These are phyloP conservation scores for Alnus rubra DNA, from an alignment of 306 rosid species.

Conservation along the genomic window DNA sequence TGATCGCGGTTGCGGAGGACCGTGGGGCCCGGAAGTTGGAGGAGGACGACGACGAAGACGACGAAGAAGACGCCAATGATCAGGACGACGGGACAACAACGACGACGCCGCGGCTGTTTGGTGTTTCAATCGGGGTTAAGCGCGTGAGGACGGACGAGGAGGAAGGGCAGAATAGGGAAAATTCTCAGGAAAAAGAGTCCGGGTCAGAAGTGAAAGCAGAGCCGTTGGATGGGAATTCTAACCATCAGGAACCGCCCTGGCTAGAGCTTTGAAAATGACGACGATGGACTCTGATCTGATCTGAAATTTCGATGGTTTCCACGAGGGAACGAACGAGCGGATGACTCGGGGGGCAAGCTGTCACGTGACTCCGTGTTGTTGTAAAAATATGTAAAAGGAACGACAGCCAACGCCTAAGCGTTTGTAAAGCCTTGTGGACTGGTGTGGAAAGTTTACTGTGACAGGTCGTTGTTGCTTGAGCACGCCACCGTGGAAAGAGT, in stretches of 20 bases:
- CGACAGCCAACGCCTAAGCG: too few species aligned
- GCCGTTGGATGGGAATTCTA: constrained; percentile 59
- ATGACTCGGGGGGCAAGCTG: too few species aligned
- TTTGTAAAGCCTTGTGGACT: too few species aligned
- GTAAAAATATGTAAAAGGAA: too few species aligned
- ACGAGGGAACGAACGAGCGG: too few species aligned
- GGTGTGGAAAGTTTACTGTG: too few species aligned
- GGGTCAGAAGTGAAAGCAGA: constrained; percentile 45
- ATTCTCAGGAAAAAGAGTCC: constrained; percentile 30
- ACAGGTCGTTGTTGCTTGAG: background rate
- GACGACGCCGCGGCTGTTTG: constrained; percentile 65
- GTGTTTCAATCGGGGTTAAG: constrained; percentile 80
- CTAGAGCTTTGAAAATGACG: constrained; percentile 54
- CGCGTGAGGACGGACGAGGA: constrained; percentile 56
- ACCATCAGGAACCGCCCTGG: constrained; percentile 53
- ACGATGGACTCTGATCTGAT: too few species aligned
- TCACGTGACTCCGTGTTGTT: too few species aligned
- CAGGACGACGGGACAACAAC: constrained; percentile 5
- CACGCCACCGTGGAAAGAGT: background rate
- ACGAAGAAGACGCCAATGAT: background rate
- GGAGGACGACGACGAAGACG: background rate
- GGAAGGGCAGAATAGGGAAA: constrained; percentile 13
- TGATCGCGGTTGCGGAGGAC: constrained; percentile 17
- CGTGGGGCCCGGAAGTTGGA: background rate
- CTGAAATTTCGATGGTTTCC: background rate